Percentiles rank a stretch among this genome's conserved stretches.
These are phyloP conservation scores for Cryptococcus sp. DNA, from an alignment of 1,284 basidiomycete genomes.

Conservation along the genomic window DNA sequence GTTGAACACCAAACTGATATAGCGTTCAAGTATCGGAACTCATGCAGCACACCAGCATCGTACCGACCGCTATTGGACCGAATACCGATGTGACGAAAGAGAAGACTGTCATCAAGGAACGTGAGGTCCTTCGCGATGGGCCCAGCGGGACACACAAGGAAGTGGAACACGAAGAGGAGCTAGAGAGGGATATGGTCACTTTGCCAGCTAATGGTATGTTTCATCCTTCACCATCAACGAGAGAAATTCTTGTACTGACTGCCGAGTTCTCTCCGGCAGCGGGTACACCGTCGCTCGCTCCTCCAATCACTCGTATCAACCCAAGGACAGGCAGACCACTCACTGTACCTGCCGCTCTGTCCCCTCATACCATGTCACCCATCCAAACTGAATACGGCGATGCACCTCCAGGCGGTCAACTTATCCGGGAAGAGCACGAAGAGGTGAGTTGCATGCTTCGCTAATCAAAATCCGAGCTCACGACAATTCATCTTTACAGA, in stretches of 20 bases:
- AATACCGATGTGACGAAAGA: slow-evolving; percentile 32
- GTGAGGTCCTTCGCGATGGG: slow-evolving; percentile 36
- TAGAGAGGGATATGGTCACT: slow-evolving; percentile 20
- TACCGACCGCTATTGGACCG: slow-evolving; percentile 11
- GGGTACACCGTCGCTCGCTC: not conserved
- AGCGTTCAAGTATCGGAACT: slow-evolving; percentile 33
- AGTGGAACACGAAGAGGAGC: slow-evolving; percentile 24
- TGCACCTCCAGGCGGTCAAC: slow-evolving; percentile 12
- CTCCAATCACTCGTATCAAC: slow-evolving; percentile 26
- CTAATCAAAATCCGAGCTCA: not conserved
- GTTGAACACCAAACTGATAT: not conserved
- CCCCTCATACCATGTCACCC: slow-evolving; percentile 28
- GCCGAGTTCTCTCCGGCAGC: too few species aligned
- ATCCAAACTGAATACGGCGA: slow-evolving; percentile 22
- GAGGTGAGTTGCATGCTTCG: slow-evolving; percentile 28
- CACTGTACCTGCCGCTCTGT: slow-evolving; percentile 30
- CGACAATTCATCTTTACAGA: slow-evolving; percentile 16
- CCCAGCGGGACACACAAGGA: slow-evolving; percentile 29
- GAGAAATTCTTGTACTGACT: too few species aligned
- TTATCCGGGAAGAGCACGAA: slow-evolving; percentile 41
- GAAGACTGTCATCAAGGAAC: slow-evolving; percentile 34
- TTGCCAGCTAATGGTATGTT: not conserved
- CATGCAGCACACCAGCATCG: slow-evolving; percentile 24
- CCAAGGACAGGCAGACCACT: slow-evolving; percentile 41
- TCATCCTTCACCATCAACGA: too few species aligned